phyloP scores from a whole-genome alignment of 257 asterid genomes.

The Rauvolfia tetraphylla region DNA sequence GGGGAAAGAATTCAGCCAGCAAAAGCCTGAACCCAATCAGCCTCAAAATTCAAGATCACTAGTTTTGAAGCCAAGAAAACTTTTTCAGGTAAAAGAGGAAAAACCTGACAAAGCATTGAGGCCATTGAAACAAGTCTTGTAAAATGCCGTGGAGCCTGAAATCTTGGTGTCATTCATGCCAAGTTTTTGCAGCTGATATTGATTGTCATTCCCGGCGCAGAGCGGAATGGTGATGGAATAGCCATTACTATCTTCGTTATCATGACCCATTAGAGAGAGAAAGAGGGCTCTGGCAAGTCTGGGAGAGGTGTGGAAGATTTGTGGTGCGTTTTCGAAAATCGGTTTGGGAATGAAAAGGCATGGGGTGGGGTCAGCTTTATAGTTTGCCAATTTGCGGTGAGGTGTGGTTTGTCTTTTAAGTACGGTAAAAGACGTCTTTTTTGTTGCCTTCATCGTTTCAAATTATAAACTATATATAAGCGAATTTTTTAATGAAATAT shows the following conservation, averaged over 20 bases:
- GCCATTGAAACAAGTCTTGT: conserved; percentile 83
- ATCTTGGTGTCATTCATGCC: background rate
- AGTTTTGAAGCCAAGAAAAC: background rate
- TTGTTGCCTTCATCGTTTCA: no score
- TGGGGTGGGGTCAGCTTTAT: no score
- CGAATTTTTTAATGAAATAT: no score
- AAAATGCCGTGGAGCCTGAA: conserved; percentile 49
- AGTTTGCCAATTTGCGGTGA: no score
- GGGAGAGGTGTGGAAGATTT: no score
- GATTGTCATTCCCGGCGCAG: conserved; percentile 4
- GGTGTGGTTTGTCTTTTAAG: no score
- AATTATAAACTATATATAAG: no score
- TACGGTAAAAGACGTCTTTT: no score
- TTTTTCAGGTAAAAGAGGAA: background rate
- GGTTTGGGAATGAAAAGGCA: no score
- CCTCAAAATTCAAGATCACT: no score
- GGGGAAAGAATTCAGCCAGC: background rate
- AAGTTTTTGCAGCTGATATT: background rate
- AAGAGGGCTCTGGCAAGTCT: no score
- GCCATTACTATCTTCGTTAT: conserved; percentile 12
- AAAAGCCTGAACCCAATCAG: background rate
- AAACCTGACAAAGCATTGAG: conserved; percentile 73
- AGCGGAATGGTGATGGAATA: conserved; percentile 26
- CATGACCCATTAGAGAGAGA: conserved; percentile 23
- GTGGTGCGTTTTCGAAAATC: no score